These are phyloP conservation scores for Diplogelasinospora grovesii DNA, from an alignment of 495 filamentous ascomycete genomes.

Conservation along the genomic window DNA sequence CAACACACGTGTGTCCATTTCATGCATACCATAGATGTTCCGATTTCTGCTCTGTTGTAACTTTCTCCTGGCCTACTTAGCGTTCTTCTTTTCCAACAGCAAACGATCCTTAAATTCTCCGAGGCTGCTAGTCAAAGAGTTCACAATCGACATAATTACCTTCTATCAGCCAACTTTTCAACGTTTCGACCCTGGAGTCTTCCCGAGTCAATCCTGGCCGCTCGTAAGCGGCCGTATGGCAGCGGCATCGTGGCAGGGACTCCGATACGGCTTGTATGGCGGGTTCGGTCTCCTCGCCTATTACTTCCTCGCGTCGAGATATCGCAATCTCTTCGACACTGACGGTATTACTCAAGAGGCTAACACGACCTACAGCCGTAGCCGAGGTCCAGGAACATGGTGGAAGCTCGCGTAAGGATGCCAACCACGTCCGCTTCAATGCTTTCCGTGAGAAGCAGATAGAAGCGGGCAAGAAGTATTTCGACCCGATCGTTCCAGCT, in stretches of 20 bases:
- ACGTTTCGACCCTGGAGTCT: not conserved
- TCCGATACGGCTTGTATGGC: not conserved
- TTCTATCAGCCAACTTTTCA: not conserved
- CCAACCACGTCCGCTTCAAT: constrained; percentile 11
- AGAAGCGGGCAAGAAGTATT: constrained; percentile 10
- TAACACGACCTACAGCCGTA: too few relatives aligned
- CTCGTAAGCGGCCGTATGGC: not conserved
- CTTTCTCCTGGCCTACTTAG: too few relatives aligned
- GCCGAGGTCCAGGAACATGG: constrained; percentile 1
- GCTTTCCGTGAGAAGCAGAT: constrained; percentile 9
- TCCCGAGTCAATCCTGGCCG: not conserved
- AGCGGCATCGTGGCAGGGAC: constrained; percentile 2
- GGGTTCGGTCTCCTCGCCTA: constrained; percentile 1
- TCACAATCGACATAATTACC: too few relatives aligned
- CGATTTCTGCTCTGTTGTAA: too few relatives aligned
- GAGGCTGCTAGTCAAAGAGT: too few relatives aligned
- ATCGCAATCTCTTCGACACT: too few relatives aligned
- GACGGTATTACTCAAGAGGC: too few relatives aligned
- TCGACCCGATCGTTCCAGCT: constrained; percentile 8
- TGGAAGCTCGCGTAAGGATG: constrained; percentile 11
- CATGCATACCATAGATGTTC: too few relatives aligned
- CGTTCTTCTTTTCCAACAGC: too few relatives aligned
- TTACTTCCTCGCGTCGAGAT: not conserved
- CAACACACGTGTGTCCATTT: too few relatives aligned
- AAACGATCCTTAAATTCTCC: too few relatives aligned